Evolutionary conservation across 2,329 filamentous ascomycete genomes (phyloP).

Genomic region (Dryadomyces quercivorus): DNA sequence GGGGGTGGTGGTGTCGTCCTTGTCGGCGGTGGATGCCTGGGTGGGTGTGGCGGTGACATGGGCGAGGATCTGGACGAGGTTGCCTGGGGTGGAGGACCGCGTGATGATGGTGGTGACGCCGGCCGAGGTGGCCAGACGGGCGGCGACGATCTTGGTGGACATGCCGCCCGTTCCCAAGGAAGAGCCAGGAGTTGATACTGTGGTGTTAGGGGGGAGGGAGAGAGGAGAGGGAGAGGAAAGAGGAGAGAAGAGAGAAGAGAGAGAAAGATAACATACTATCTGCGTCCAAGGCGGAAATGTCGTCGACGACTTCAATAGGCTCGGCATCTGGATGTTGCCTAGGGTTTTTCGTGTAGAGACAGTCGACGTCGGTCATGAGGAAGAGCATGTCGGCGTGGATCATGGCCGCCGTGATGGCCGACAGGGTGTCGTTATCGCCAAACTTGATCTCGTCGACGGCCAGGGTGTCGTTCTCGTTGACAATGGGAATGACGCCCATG

Average conservation of each 20-base stretch:
- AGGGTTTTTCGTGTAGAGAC: conserved; percentile 92
- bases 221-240: background rate
- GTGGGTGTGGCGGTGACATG: conserved; percentile 38
- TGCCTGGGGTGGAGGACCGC: conserved; percentile 82
- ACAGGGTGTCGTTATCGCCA: conserved; percentile 95
- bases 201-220: background rate
- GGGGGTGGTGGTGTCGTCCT: conserved; percentile 10
- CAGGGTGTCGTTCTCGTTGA: conserved; percentile 97
- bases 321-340: conserved; percentile 72
- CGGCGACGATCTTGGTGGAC: conserved; percentile 94
- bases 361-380: conserved; percentile 98
- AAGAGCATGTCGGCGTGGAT: conserved; percentile 94
- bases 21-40: background rate
- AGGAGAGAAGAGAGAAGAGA: background rate
- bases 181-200: conserved; percentile 80
- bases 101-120: conserved; percentile 96
- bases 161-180: conserved; percentile 89
- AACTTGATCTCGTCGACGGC: conserved; percentile 99
- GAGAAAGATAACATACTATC: conserved; percentile 43
- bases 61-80: conserved; percentile 75
- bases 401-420: conserved; percentile 94
- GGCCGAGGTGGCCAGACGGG: conserved; percentile 80
- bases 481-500: conserved; percentile 95
- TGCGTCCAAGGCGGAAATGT: conserved; percentile 70
- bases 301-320: conserved; percentile 84